These are phyloP conservation scores for Dryadomyces quercus-mongolicae DNA, from an alignment of 2,329 filamentous ascomycete species.

Conservation along the genomic window DNA sequence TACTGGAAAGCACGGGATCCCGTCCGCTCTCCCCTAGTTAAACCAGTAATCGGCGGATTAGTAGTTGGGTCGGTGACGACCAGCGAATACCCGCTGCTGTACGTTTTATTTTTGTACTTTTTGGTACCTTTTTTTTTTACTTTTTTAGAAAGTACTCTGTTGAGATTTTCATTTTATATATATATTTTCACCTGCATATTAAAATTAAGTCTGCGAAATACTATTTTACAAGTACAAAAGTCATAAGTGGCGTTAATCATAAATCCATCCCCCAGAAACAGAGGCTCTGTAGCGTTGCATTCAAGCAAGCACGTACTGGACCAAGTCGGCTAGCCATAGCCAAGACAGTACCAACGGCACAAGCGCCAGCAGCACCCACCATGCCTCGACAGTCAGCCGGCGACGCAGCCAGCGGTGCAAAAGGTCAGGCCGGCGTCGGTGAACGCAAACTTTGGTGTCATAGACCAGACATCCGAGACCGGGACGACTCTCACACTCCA, in stretches of 20 bases:
- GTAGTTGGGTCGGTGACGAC: too few relatives aligned
- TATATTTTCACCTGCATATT: too few relatives aligned
- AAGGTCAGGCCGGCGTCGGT: slow-evolving; percentile 32
- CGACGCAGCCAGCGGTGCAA: slow-evolving; percentile 31
- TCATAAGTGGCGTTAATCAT: neutral
- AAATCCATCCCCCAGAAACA: neutral
- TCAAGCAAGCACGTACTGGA: neutral
- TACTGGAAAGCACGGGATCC: too few relatives aligned
- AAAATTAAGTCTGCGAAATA: neutral
- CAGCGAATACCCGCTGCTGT: too few relatives aligned
- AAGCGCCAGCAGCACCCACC: slow-evolving; percentile 34
- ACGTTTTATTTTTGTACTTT: neutral
- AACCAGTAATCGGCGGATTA: too few relatives aligned
- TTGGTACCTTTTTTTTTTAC: neutral
- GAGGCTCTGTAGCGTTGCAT: too few relatives aligned
- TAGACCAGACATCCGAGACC: slow-evolving; percentile 44
- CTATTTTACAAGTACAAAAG: neutral
- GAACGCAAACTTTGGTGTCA: slow-evolving; percentile 33
- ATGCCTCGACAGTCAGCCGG: slow-evolving; percentile 32
- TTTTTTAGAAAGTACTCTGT: too few relatives aligned
- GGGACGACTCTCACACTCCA: slow-evolving; percentile 47
- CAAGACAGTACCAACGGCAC: slow-evolving; percentile 27
- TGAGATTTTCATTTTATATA: too few relatives aligned
- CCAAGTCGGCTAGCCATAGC: slow-evolving; percentile 20
- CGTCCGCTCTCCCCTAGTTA: too few relatives aligned